phyloP scores from a whole-genome alignment of 768 basidiomycete genomes.

The Auricularia cornea region DNA sequence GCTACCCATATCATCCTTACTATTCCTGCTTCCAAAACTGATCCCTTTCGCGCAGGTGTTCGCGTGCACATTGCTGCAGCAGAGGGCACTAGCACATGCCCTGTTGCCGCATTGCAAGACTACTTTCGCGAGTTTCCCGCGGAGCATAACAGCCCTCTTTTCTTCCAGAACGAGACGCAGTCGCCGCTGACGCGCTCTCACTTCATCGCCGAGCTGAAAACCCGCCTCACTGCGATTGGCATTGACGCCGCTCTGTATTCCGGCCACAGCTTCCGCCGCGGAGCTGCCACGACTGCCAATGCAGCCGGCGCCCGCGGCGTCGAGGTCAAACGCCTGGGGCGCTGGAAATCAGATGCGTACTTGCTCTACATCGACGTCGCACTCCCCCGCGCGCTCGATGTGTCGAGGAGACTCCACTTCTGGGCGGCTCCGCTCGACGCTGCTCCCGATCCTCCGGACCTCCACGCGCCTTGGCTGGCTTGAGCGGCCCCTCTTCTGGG shows the following conservation, averaged over 20 bases:
- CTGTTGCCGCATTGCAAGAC: slow-evolving; percentile 8
- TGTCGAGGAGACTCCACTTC: not conserved
- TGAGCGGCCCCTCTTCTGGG: not conserved
- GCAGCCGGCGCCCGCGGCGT: slow-evolving; percentile 22
- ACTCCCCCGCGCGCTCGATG: not conserved
- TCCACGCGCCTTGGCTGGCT: not conserved
- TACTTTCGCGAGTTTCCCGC: slow-evolving; percentile 6
- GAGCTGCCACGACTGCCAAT: slow-evolving; percentile 21
- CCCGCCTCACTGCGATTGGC: not conserved
- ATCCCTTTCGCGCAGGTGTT: slow-evolving; percentile 26
- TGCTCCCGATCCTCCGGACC: not conserved
- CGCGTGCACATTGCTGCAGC: slow-evolving; percentile 17
- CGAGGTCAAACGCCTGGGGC: slow-evolving; percentile 30
- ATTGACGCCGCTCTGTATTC: slow-evolving; percentile 8
- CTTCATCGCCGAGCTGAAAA: slow-evolving; percentile 2
- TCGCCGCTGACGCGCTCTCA: slow-evolving; percentile 5
- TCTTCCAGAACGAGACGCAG: not conserved
- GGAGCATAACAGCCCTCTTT: slow-evolving; percentile 6
- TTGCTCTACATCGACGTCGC: slow-evolving; percentile 28
- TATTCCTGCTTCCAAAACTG: slow-evolving; percentile 29
- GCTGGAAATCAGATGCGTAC: slow-evolving; percentile 31
- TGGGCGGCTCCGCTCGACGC: not conserved
- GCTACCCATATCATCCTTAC: slow-evolving; percentile 15
- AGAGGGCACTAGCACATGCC: slow-evolving; percentile 4
- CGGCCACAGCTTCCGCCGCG: slow-evolving; percentile 9